Evolutionary conservation across 2,329 filamentous ascomycete species (phyloP).

Genomic region (Mariannaea elegans): DNA sequence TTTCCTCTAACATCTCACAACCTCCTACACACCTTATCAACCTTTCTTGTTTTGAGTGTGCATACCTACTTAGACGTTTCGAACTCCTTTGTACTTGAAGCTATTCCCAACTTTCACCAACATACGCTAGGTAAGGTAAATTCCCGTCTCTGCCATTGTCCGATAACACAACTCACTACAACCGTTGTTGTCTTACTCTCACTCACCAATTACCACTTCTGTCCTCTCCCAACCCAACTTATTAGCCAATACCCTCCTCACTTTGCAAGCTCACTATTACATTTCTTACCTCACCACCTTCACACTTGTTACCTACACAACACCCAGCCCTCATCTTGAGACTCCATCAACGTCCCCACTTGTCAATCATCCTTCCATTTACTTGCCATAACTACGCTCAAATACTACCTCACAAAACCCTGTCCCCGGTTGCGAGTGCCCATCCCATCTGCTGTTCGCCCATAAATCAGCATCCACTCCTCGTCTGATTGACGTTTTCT

Average conservation of each 20-base stretch:
- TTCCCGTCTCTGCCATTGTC: neutral
- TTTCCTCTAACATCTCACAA: constrained; percentile 9
- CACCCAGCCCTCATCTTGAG: neutral
- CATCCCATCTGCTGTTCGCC: constrained; percentile 24
- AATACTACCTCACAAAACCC: constrained; percentile 6
- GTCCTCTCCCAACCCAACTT: neutral
- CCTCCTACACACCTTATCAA: neutral
- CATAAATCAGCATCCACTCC: constrained; percentile 24
- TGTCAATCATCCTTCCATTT: neutral
- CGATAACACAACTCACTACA: neutral
- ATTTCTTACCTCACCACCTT: neutral
- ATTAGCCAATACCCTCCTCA: neutral
- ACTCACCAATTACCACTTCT: neutral
- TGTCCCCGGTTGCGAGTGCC: constrained; percentile 9
- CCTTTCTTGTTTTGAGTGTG: neutral
- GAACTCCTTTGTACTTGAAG: neutral
- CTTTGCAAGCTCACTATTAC: neutral
- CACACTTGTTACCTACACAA: neutral
- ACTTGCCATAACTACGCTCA: constrained; percentile 10
- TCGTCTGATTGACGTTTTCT: constrained; percentile 19
- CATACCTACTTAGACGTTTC: neutral
- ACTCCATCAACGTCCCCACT: neutral
- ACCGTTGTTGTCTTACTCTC: neutral
- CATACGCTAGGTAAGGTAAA: neutral
- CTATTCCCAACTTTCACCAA: neutral